These are phyloP conservation scores for Coccomyxa sp. DNA, from an alignment of 139 green algal species.

Conservation along the genomic window DNA sequence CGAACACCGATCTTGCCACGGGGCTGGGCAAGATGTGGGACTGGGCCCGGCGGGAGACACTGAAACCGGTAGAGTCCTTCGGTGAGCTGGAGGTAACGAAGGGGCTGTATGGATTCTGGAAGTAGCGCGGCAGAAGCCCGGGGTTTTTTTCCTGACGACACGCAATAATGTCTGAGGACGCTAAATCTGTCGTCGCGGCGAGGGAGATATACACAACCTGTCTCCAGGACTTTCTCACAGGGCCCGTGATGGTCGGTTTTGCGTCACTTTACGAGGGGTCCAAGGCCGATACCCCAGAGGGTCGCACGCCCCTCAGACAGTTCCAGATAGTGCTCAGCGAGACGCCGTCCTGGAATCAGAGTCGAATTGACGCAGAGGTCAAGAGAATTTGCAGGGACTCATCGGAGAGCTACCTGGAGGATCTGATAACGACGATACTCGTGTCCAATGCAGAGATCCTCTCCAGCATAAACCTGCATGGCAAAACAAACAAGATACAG, in stretches of 20 bases:
- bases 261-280: neutral
- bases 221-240: neutral
- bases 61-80: neutral
- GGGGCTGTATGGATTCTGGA: neutral
- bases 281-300: neutral
- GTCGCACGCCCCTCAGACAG: neutral
- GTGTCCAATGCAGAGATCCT: neutral
- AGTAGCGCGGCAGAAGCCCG: neutral
- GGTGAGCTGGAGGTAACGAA: neutral
- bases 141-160: neutral
- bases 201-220: neutral
- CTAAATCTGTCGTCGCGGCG: neutral
- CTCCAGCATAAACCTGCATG: neutral
- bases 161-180: neutral
- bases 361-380: neutral
- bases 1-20: neutral
- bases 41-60: neutral
- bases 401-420: neutral
- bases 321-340: neutral
- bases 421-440: conserved; percentile 1
- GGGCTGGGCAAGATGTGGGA: neutral
- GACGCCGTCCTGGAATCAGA: neutral
- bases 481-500: neutral
- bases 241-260: neutral
- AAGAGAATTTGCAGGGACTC: conserved; percentile 1